Base-by-base conservation (phyloP, 306 rosid genomes). In the Trifolium subterraneum region DNA sequence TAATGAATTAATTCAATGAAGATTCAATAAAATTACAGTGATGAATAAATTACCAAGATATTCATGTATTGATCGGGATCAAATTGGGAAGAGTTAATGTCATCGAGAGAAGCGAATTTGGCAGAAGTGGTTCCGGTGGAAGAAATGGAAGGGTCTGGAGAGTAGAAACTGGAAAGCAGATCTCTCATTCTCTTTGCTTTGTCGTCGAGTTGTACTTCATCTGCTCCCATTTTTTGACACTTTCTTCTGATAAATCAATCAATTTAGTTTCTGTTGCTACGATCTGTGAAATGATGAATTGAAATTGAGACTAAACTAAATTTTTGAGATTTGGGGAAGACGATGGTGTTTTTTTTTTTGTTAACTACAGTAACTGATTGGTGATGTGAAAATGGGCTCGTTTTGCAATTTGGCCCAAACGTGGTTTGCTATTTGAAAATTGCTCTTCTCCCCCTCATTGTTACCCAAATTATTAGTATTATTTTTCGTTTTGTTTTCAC, bases 111-210 rank as follows among this genome's bases (percentile, higher is more conserved):
- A 39, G 84, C 76, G 54, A 42, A 59, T 39, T 85, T 83, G 80
- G 89, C 51, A 7, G 82, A 48, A 52, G 47, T 4, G 79, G 68
- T 68, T 69, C 59, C 55, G 38, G 90, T 51, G 63, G 92, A 52
- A 14, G 90, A 74, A 74, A 68, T 63, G 27, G 98, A 86, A 85
- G 86, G 84, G 71, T 88, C 97, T 22, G 89, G 93, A 15, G 96
- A 82, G 87, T 94, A 91, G 96, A 94, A 94, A 84, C 97, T 94
- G 8, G 98, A 94, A 3, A 94, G 79, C 33, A 94, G 92, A 84
- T 94, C 98, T 74, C 98, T 83, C 97, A 82, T 94, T 76, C 95
- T 84, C 89, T 88, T 90, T 4, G 98, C 93, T 82, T 94, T 94
- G 72, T 94, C 96, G 75, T 91, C 96, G 39, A 91, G 59, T 25